These are phyloP conservation scores for Chlamydomonas schloesseri DNA, from an alignment of 139 green algal genomes.

Conservation along the genomic window DNA sequence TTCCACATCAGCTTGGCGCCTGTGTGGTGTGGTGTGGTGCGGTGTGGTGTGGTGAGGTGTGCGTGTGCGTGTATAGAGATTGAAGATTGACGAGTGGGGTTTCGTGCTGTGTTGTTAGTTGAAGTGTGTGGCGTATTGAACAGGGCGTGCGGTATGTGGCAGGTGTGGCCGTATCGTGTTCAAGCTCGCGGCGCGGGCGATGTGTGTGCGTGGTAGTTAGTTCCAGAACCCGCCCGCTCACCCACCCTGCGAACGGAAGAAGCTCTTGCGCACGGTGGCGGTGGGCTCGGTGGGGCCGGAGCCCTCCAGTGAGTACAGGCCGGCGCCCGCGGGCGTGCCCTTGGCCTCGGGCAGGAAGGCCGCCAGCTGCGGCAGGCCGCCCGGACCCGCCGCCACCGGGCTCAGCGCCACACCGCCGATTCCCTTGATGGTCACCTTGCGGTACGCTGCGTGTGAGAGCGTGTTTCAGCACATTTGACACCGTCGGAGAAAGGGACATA, in stretches of 20 bases:
- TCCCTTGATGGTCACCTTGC: slow-evolving; percentile 79
- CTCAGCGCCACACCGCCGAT: slow-evolving; percentile 70
- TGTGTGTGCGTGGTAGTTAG: too few relatives aligned
- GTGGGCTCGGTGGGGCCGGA: slow-evolving; percentile 28
- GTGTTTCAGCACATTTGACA: too few relatives aligned
- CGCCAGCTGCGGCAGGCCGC: slow-evolving; percentile 33
- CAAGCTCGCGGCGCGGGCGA: too few relatives aligned
- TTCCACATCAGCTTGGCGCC: slow-evolving; percentile 71
- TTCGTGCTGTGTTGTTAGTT: too few relatives aligned
- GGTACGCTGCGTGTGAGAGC: slow-evolving; percentile 38
- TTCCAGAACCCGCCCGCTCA: too few relatives aligned
- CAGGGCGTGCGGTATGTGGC: too few relatives aligned
- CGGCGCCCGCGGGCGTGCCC: slow-evolving; percentile 66
- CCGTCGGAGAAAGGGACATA: too few relatives aligned
- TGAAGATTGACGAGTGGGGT: too few relatives aligned
- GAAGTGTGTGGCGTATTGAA: too few relatives aligned
- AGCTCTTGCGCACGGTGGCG: slow-evolving; percentile 55
- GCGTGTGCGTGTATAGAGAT: too few relatives aligned
- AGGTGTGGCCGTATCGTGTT: too few relatives aligned
- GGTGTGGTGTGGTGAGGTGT: too few relatives aligned
- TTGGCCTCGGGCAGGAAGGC: slow-evolving; percentile 84
- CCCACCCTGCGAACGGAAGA: slow-evolving; percentile 64
- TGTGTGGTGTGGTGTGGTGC: neutral
- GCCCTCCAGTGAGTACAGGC: slow-evolving; percentile 46
- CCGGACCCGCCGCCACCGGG: slow-evolving; percentile 36